Conservation (phyloP, 805 yeast species). For the Barnettozyma wickerhamii region DNA sequence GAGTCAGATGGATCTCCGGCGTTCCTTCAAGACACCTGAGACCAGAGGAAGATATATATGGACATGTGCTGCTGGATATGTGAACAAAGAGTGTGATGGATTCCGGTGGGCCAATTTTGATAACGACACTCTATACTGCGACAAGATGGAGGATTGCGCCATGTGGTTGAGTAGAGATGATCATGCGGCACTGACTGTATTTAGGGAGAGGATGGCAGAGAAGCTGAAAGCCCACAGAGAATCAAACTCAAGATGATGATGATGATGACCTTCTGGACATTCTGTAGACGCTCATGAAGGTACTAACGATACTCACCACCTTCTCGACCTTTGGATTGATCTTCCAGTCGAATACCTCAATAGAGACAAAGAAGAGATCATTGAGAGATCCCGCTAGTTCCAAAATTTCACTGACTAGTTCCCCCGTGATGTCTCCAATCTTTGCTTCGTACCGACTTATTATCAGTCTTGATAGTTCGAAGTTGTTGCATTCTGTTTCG, state of each 20-base stretch:
- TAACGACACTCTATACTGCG: conserved; percentile 30
- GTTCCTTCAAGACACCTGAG: conserved; percentile 44
- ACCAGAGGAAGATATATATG: conserved; percentile 59
- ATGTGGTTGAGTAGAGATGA: conserved; percentile 46
- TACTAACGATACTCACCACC: conserved; percentile 13
- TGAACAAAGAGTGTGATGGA: conserved; percentile 42
- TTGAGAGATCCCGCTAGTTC: conserved; percentile 15
- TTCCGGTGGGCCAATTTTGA: conserved; percentile 49
- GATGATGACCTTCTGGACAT: conserved; percentile 10
- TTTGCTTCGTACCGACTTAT: conserved; percentile 11
- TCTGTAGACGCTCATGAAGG: conserved; percentile 19
- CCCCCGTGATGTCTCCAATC: conserved; percentile 9
- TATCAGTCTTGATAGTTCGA: conserved; percentile 7
- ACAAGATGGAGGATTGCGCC: conserved; percentile 31
- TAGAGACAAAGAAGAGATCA: conserved; percentile 16
- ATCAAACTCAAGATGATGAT: too few relatives aligned
- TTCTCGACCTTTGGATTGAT: conserved; percentile 12
- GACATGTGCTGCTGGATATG: conserved; percentile 51
- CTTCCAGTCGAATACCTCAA: conserved; percentile 15
- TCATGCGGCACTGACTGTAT: conserved; percentile 20
- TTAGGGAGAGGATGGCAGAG: conserved; percentile 12
- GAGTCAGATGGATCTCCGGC: conserved; percentile 46
- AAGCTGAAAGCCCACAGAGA: neutral
- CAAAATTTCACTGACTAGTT: conserved; percentile 3
- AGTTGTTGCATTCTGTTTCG: neutral